Percentiles rank a stretch among this genome's conserved stretches.
phyloP scores from a whole-genome alignment of 176 grass and related monocot genomes.

The Metroxylon sagu region DNA sequence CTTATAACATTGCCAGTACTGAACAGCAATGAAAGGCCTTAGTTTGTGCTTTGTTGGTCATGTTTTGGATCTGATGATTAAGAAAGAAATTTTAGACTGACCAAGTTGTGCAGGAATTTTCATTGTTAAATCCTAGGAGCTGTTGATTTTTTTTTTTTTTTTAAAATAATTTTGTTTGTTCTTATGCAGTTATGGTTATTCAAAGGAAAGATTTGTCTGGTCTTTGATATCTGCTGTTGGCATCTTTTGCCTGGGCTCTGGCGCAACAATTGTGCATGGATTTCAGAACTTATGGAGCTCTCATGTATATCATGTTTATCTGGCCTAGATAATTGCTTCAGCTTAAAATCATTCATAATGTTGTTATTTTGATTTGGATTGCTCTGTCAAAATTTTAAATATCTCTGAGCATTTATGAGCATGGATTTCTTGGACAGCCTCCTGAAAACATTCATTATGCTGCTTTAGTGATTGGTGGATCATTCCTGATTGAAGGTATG shows the following conservation, averaged over 20 bases:
- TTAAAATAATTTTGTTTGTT: neutral
- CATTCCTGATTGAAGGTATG: slow-evolving; percentile 92
- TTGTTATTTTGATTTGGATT: slow-evolving; percentile 1
- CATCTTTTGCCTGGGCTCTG: slow-evolving; percentile 95
- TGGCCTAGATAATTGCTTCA: too few species aligned
- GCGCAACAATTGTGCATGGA: slow-evolving; percentile 93
- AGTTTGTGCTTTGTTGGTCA: too few species aligned
- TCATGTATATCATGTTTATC: slow-evolving; percentile 36
- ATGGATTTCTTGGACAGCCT: slow-evolving; percentile 35
- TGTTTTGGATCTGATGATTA: too few species aligned
- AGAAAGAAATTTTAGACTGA: too few species aligned
- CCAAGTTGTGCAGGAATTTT: too few species aligned
- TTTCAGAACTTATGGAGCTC: slow-evolving; percentile 91
- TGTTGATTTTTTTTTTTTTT: slow-evolving; percentile 22
- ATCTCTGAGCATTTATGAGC: neutral
- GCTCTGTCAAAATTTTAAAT: slow-evolving; percentile 16
- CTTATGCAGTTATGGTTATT: slow-evolving; percentile 84
- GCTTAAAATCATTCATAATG: too few species aligned
- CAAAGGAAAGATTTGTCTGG: slow-evolving; percentile 99
- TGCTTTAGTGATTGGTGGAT: slow-evolving; percentile 91
- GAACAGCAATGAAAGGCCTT: too few species aligned
- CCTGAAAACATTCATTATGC: slow-evolving; percentile 92
- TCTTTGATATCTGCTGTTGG: slow-evolving; percentile 97
- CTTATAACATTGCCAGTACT: too few species aligned
- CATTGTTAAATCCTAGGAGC: neutral